Conservation (phyloP, 768 basidiomycete species). For the Mycena belliarum region DNA sequence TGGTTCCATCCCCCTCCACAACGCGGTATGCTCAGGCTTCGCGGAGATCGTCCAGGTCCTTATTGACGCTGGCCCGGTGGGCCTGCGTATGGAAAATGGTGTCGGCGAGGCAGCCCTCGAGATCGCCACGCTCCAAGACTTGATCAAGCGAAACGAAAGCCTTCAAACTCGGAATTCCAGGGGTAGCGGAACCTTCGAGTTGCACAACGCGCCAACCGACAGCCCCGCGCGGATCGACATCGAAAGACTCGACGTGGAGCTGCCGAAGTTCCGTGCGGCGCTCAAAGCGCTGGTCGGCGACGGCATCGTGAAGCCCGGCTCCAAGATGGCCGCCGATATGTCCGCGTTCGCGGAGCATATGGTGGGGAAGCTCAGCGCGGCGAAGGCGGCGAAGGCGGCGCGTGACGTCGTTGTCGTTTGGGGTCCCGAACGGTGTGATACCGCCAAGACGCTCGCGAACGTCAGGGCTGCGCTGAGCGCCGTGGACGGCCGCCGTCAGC, state of each 20-base stretch:
- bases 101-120: slow-evolving; percentile 48
- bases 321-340: slow-evolving; percentile 25
- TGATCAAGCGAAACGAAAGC: slow-evolving; percentile 24
- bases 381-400: slow-evolving; percentile 24
- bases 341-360: slow-evolving; percentile 30
- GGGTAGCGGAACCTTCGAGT: not conserved
- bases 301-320: slow-evolving; percentile 27
- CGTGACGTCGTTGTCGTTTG: slow-evolving; percentile 11
- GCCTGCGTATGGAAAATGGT: slow-evolving; percentile 51
- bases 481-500: slow-evolving; percentile 24
- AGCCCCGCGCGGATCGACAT: slow-evolving; percentile 21
- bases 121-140: slow-evolving; percentile 32
- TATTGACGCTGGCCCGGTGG: slow-evolving; percentile 37
- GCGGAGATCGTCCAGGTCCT: slow-evolving; percentile 40
- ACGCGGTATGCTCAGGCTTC: slow-evolving; percentile 39
- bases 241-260: slow-evolving; percentile 22
- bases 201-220: slow-evolving; percentile 14
- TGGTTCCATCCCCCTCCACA: slow-evolving; percentile 55
- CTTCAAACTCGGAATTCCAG: not conserved
- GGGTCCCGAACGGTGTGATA: slow-evolving; percentile 14
- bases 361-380: slow-evolving; percentile 28
- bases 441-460: slow-evolving; percentile 14
- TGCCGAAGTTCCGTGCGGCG: slow-evolving; percentile 27
- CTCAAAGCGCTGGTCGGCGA: slow-evolving; percentile 25
- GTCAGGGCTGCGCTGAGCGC: slow-evolving; percentile 21